Conservation (phyloP, 306 rosid species). For the Vachellia pachyceras region DNA sequence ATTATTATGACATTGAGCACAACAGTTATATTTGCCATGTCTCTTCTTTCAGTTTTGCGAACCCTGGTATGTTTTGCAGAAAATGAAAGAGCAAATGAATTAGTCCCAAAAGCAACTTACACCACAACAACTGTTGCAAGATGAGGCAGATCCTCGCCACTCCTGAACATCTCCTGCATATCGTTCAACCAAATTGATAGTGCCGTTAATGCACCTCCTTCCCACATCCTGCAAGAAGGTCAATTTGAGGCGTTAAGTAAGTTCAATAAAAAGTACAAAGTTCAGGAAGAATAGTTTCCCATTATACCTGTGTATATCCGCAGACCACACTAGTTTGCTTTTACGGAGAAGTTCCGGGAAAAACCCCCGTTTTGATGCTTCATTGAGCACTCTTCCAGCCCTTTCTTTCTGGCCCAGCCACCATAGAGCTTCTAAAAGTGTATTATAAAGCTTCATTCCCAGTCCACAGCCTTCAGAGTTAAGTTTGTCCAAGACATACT, state of each 20-base stretch:
- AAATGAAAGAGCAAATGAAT: constrained; percentile 25
- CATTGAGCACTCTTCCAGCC: constrained; percentile 88
- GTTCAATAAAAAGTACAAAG: constrained; percentile 27
- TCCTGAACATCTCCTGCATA: constrained; percentile 72
- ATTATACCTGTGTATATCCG: constrained; percentile 87
- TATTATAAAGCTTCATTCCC: constrained; percentile 85
- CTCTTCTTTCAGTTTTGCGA: background rate
- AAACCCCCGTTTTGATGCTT: constrained; percentile 87
- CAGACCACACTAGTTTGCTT: constrained; percentile 84
- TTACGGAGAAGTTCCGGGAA: constrained; percentile 87
- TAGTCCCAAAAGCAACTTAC: constrained; percentile 60
- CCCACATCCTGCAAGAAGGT: constrained; percentile 78
- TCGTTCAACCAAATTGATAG: constrained; percentile 82
- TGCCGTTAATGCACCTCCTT: constrained; percentile 93
- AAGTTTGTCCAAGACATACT: constrained; percentile 93
- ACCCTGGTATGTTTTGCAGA: constrained; percentile 25
- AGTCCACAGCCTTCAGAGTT: constrained; percentile 84
- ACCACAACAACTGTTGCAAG: constrained; percentile 83
- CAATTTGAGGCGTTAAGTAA: constrained; percentile 35
- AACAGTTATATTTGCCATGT: background rate
- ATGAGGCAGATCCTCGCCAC: constrained; percentile 76
- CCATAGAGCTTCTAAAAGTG: constrained; percentile 96
- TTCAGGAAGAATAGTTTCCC: constrained; percentile 30
- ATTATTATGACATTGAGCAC: background rate
- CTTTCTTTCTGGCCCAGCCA: constrained; percentile 91